Evolutionary conservation across 805 yeast genomes (phyloP), one percentile per base, ranked within the genome.

Genomic region (Cyberlindnera nakhonratchasimensis): DNA sequence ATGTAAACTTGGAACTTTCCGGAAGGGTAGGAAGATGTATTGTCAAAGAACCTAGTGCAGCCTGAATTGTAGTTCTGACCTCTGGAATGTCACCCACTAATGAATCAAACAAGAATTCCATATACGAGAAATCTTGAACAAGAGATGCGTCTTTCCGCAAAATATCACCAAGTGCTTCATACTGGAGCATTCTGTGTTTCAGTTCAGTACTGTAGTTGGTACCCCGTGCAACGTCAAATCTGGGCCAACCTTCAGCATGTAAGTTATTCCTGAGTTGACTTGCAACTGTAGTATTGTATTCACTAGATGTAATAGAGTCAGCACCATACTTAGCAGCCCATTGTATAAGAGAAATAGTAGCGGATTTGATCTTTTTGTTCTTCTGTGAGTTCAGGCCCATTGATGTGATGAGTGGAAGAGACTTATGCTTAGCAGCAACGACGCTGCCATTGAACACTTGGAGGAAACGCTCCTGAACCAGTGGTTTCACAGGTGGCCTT

Each of bases 131-230:
- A 52, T 79, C 80, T 12, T 64, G 52, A 2, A 64, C 44, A 24
- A 80, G 57, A 1, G 57, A 51, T 1, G 75, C 67, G 29, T 73
- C 67, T 25, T 72, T 69, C 42, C 72, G 69, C 38, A 84, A 57
- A 7, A 90, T 68, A 17, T 78, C 72, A 2, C 95, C 93, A 19
- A 90, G 61, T 0, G 95, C 81, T 58, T 86, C 96, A 55, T 87
- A 90, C 51, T 85, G 87, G 29, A 71, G 62, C 53, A 74, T 72
- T 51, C 93, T 71, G 50, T 77, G 81, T 5, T 62, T 51, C 3
- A 75, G 46, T 13, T 51, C 55, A 6, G 35, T 36, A 2, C 69
- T 52, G 33, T 63, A 66, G 40, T 67, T 64, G 13, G 67, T 65
- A 11, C 69, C 66, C 2, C 64, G 66, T 0, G 61, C 60, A 11